Evolutionary conservation across 1,284 basidiomycete species (phyloP), one percentile per base, ranked within the genome.

Genomic region (Athelia sp.): DNA sequence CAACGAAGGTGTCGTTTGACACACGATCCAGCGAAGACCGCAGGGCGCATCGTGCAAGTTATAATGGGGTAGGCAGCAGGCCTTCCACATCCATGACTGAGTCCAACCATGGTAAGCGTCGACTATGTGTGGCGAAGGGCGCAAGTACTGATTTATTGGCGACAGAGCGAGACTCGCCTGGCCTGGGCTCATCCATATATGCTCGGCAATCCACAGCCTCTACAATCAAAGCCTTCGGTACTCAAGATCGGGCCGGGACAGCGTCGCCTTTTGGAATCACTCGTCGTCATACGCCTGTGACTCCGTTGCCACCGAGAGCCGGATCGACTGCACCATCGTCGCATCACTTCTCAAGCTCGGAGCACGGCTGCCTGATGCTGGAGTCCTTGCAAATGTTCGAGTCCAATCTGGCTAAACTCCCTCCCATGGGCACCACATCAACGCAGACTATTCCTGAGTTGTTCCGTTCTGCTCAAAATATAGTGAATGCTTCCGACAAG

Each of bases 371-470:
- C 19, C 66, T 91, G 38, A 80, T 90, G 76, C 59, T 80, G 24
- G 85, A 90, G 32, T 77, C 82, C 4, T 66, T 90, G 13, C 64
- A 70, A 3, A 78, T 86, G 70, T 89, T 91, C 56, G 86, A 90
- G 60, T 69, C 74, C 4, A 75, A 82, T 35, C 65, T 88, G 3
- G 69, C 72, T 14, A 78, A 81, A 48, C 63, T 79, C 24, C 74
- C 74, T 3, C 64, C 65, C 2, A 67, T 71, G 58, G 71, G 70
- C n/a, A 68, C 66, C 43, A 67, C 66, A 1, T 66, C 72, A 43
- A 68, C 71, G 0, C 58, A 66, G 29, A 69, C 71, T 1, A 64
- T 73, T 18, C 71, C 71, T 2, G 84, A 86, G 42, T 62, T 89
- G 31, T 70, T 78, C 45, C 71, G 78, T 47, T 76, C 71, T 47